Percentiles rank a stretch among this genome's conserved stretches.
Conservation (phyloP, 2,329 filamentous ascomycete genomes). For the Fusarium fujikuroi region DNA sequence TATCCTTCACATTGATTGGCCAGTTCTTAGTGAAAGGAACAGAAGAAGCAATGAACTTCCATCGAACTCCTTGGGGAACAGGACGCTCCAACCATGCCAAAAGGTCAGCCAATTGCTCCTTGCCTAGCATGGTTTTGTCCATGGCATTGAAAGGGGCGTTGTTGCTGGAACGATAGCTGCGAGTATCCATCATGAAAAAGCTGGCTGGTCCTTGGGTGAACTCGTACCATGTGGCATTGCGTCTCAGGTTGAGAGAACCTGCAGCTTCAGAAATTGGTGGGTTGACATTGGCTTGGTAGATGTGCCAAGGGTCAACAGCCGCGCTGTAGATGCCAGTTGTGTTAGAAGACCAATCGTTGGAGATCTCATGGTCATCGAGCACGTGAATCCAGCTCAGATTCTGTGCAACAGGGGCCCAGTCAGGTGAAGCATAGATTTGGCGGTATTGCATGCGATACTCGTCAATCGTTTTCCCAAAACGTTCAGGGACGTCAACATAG, state of each 20-base stretch:
- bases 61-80: slow-evolving; percentile 81
- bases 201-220: slow-evolving; percentile 91
- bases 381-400: slow-evolving; percentile 98
- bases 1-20: slow-evolving; percentile 87
- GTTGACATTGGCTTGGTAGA: slow-evolving; percentile 88
- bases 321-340: slow-evolving; percentile 81
- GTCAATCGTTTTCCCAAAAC: slow-evolving; percentile 76
- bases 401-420: slow-evolving; percentile 80
- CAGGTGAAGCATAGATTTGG: slow-evolving; percentile 93
- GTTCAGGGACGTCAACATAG: slow-evolving; percentile 87
- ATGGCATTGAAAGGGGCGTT: slow-evolving; percentile 66
- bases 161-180: slow-evolving; percentile 82
- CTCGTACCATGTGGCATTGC: slow-evolving; percentile 82
- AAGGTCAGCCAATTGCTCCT: slow-evolving; percentile 81
- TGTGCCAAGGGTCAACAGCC: slow-evolving; percentile 84
- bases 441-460: slow-evolving; percentile 93
- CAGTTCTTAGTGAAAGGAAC: slow-evolving; percentile 99
- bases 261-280: slow-evolving; percentile 73
- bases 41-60: slow-evolving; percentile 92
- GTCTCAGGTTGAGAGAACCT: slow-evolving; percentile 50
- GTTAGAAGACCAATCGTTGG: slow-evolving; percentile 90
- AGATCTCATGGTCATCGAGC: slow-evolving; percentile 95
- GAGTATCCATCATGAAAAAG: slow-evolving; percentile 95
- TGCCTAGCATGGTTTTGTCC: slow-evolving; percentile 88
- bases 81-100: slow-evolving; percentile 78